A percentile compares a stretch with the other conserved stretches of the same genome.
phyloP scores from a whole-genome alignment of 2,329 filamentous ascomycete species.

The Microcyclospora pomicola region DNA sequence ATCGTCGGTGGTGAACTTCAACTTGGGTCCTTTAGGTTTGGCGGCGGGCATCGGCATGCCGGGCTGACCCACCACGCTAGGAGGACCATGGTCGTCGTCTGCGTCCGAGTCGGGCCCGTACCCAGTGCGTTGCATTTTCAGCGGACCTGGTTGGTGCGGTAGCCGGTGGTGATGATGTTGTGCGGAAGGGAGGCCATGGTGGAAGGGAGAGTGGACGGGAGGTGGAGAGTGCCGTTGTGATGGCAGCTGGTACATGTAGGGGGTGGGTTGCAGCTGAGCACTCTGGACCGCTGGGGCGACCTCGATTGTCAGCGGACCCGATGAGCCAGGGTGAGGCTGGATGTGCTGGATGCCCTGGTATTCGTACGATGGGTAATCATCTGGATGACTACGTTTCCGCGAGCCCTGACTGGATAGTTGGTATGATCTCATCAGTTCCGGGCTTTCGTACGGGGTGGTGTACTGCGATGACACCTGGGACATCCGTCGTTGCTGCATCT shows the following conservation, averaged over 20 bases:
- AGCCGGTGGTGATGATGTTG: slow-evolving; percentile 68
- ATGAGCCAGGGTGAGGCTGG: slow-evolving; percentile 20
- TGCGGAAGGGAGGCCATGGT: background rate
- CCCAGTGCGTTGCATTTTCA: slow-evolving; percentile 50
- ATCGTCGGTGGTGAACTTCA: slow-evolving; percentile 89
- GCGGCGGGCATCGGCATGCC: slow-evolving; percentile 79
- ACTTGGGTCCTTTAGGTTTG: slow-evolving; percentile 70
- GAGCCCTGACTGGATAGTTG: slow-evolving; percentile 6
- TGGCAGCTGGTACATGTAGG: slow-evolving; percentile 2
- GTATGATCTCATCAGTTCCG: slow-evolving; percentile 21
- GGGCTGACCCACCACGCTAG: slow-evolving; percentile 72
- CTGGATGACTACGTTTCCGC: slow-evolving; percentile 32
- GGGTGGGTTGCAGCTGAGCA: background rate
- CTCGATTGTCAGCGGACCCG: no score
- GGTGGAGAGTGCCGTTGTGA: slow-evolving; percentile 12
- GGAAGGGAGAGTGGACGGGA: no score
- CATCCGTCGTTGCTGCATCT: slow-evolving; percentile 12
- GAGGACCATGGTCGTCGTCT: slow-evolving; percentile 40
- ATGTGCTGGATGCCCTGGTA: slow-evolving; percentile 28
- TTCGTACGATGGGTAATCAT: slow-evolving; percentile 27
- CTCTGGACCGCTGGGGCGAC: background rate
- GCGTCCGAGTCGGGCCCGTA: slow-evolving; percentile 35
- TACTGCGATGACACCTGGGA: slow-evolving; percentile 14
- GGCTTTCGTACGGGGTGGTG: slow-evolving; percentile 17
- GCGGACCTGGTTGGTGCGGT: slow-evolving; percentile 56